Evolutionary conservation across 2,329 filamentous ascomycete species (phyloP), one percentile per base, ranked within the genome.

Genomic region (Fusarium sp.): DNA sequence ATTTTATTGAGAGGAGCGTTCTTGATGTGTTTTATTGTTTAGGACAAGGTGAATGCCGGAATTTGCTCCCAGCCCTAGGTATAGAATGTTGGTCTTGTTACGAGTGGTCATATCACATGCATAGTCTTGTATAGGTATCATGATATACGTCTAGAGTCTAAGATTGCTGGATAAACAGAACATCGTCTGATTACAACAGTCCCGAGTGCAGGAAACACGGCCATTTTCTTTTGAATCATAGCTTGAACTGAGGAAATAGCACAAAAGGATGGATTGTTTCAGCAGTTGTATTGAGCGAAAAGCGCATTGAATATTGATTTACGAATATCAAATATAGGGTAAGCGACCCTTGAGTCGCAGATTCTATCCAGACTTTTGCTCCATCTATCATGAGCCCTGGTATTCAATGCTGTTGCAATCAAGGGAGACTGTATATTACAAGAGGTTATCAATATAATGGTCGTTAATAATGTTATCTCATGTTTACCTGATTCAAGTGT

Each of bases 401-500:
- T 12, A n/a, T 20, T 52, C 8, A 41, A 27, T 14, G 20, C 8
- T 5, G 7, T 27, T 12, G 8, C 6, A n/a, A 4, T 6, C 18
- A 37, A 11, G 18, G 10, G 34, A 37, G 5, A 7, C 12, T n/a
- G 10, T 10, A 12, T 41, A n/a, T 20, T 8, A 7, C 25, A 4
- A 27, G 6, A 16, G 10, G 7, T 4, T 18, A 12, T 18, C 3
- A 14, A 13, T 51, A 24, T 16, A 32, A n/a, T 25, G 7, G 10
- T 37, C 24, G 12, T 27, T 25, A 4, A 27, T 41, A 6, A 22
- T 14, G 13, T 53, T 42, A 53, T 34, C 37, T 65, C 24, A 64
- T 69, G 18, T 65, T 67, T 37, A 62, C 46, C 22, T 37, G 18
- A 53, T 41, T 30, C 41, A 47, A 42, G 22, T 11, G 22, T 41